Conservation (phyloP, 176 grass and related monocot species). For the Paspalum vaginatum region DNA sequence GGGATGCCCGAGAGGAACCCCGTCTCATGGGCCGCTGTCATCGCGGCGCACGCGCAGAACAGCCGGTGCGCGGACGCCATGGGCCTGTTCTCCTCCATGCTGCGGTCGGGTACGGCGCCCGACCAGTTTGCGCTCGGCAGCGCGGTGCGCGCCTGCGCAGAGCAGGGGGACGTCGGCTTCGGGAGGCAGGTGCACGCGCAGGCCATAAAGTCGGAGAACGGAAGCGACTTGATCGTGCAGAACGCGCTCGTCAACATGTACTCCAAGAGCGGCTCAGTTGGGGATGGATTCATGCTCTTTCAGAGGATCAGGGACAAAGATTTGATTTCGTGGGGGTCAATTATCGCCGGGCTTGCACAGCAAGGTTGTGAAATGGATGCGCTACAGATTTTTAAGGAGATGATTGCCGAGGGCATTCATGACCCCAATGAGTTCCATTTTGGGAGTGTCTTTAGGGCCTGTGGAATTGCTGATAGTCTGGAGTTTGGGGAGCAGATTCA, state of each 20-base stretch:
- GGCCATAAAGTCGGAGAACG: constrained; percentile 47
- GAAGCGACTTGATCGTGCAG: constrained; percentile 51
- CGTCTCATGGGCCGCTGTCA: constrained; percentile 78
- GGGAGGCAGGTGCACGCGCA: constrained; percentile 70
- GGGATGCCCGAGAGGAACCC: constrained; percentile 68
- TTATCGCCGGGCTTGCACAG: constrained; percentile 53
- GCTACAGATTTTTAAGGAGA: constrained; percentile 53
- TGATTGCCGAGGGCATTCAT: constrained; percentile 55
- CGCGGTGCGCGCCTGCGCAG: constrained; percentile 48
- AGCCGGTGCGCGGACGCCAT: constrained; percentile 34
- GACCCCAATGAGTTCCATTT: constrained; percentile 79
- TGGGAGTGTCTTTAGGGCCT: constrained; percentile 62
- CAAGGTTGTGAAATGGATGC: constrained; percentile 48
- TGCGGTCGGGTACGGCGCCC: constrained; percentile 39
- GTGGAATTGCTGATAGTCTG: constrained; percentile 44
- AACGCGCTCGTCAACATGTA: constrained; percentile 78
- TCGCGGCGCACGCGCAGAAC: constrained; percentile 67
- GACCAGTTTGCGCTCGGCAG: constrained; percentile 81
- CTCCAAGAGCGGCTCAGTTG: constrained; percentile 49
- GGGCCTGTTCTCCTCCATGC: constrained; percentile 66
- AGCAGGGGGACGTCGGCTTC: constrained; percentile 35
- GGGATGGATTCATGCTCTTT: constrained; percentile 49
- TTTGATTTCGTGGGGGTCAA: constrained; percentile 77
- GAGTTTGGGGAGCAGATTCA: constrained; percentile 65
- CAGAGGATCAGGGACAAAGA: constrained; percentile 64